Conservation (phyloP, 2,329 filamentous ascomycete species). For the Rutstroemia sp. region DNA sequence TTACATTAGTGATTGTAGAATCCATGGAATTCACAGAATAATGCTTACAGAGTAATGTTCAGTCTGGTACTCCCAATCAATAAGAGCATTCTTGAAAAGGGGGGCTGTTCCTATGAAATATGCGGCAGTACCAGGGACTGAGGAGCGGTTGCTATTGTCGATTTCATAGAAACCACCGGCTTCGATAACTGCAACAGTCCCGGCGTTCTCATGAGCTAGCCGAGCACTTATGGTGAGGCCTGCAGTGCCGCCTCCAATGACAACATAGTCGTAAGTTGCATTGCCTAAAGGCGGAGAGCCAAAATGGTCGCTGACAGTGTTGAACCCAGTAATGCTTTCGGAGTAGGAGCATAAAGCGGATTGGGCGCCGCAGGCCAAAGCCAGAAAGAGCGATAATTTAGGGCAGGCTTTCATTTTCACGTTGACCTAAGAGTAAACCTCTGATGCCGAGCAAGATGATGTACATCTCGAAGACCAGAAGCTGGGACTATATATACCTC, state of each 20-base stretch:
- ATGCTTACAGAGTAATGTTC: neutral
- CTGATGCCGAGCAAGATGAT: too few species aligned
- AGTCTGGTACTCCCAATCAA: slow-evolving; percentile 10
- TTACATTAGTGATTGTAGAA: neutral
- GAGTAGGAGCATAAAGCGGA: too few species aligned
- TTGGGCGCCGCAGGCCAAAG: too few species aligned
- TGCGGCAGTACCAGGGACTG: neutral
- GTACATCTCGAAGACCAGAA: too few species aligned
- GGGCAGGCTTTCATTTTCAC: too few species aligned
- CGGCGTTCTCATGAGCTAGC: slow-evolving; percentile 5
- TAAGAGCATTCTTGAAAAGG: neutral
- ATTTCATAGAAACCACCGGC: slow-evolving; percentile 16
- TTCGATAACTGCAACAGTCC: slow-evolving; percentile 15
- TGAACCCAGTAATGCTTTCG: too few species aligned
- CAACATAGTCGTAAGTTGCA: slow-evolving; percentile 2
- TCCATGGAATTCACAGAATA: neutral
- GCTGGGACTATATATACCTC: too few species aligned
- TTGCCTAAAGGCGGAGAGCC: neutral
- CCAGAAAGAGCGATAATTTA: too few species aligned
- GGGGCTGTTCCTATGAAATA: neutral
- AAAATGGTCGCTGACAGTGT: too few species aligned
- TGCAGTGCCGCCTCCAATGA: slow-evolving; percentile 15
- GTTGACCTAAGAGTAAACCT: too few species aligned
- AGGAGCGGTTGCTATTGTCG: slow-evolving; percentile 8
- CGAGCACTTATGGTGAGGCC: slow-evolving; percentile 11